Percentiles rank a stretch among this genome's conserved stretches.
Evolutionary conservation across 768 basidiomycete genomes (phyloP).

Genomic region (Pisolithus sp.): DNA sequence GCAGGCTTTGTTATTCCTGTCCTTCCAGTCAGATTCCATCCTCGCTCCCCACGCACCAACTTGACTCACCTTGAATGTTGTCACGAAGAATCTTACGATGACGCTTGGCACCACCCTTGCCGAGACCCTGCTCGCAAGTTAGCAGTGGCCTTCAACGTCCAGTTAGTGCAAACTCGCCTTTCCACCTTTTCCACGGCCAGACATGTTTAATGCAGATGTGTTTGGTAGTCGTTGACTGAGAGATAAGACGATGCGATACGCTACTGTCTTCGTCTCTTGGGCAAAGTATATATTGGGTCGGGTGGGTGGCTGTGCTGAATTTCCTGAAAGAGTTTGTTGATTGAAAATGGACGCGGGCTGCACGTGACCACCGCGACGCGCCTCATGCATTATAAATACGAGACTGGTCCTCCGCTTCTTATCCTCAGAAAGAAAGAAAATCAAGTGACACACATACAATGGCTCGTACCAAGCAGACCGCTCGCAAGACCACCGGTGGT

Average conservation of each 20-base stretch:
- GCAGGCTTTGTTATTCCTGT: slow-evolving; percentile 8
- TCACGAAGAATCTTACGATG: slow-evolving; percentile 80
- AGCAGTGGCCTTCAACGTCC: neutral
- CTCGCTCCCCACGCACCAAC: neutral
- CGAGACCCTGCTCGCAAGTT: slow-evolving; percentile 46
- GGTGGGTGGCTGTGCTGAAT: slow-evolving; percentile 24
- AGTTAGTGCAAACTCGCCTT: slow-evolving; percentile 33
- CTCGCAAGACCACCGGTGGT: slow-evolving; percentile 74
- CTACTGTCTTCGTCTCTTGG: slow-evolving; percentile 5
- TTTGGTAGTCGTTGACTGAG: neutral
- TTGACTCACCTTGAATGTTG: slow-evolving; percentile 52
- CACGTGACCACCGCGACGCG: slow-evolving; percentile 28
- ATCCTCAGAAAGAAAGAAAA: neutral
- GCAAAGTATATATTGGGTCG: slow-evolving; percentile 3
- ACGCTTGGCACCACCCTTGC: slow-evolving; percentile 80
- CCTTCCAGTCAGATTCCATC: neutral
- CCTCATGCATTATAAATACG: slow-evolving; percentile 13
- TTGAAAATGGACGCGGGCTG: neutral
- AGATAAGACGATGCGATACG: neutral
- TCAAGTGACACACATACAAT: slow-evolving; percentile 25
- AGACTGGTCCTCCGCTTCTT: neutral
- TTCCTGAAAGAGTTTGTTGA: slow-evolving; percentile 19
- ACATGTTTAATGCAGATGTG: slow-evolving; percentile 44
- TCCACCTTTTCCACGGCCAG: slow-evolving; percentile 83
- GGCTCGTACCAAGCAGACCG: slow-evolving; percentile 75